These are phyloP conservation scores for Pseudogymnoascus sp. DNA, from an alignment of 2,329 filamentous ascomycete genomes.

Conservation along the genomic window DNA sequence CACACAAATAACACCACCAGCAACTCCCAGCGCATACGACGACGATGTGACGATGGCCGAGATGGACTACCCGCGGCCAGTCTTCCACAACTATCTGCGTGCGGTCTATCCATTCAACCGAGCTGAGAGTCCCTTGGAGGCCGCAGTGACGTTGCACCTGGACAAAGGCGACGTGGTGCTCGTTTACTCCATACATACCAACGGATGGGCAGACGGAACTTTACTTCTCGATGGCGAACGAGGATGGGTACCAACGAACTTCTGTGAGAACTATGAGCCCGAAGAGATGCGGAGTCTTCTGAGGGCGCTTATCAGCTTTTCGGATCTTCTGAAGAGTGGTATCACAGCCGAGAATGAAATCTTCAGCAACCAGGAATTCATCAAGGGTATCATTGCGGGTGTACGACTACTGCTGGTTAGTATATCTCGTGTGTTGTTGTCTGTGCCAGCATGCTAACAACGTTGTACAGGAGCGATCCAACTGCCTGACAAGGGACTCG, in stretches of 20 bases:
- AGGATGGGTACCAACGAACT: slow-evolving; percentile 96
- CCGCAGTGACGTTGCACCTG: slow-evolving; percentile 80
- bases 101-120: slow-evolving; percentile 83
- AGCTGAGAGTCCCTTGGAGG: slow-evolving; percentile 65
- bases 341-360: slow-evolving; percentile 66
- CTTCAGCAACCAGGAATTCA: slow-evolving; percentile 86
- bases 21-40: slow-evolving; percentile 55
- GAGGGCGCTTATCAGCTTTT: slow-evolving; percentile 81
- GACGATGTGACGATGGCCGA: slow-evolving; percentile 40
- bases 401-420: slow-evolving; percentile 82
- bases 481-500: slow-evolving; percentile 80
- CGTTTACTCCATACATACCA: slow-evolving; percentile 93
- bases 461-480: slow-evolving; percentile 62
- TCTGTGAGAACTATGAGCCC: slow-evolving; percentile 91
- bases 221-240: slow-evolving; percentile 75
- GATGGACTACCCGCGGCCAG: slow-evolving; percentile 42
- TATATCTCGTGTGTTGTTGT: slow-evolving; percentile 18
- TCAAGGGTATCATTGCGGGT: slow-evolving; percentile 87
- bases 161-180: slow-evolving; percentile 87
- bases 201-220: slow-evolving; percentile 97
- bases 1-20: slow-evolving; percentile 64
- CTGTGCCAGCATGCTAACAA: slow-evolving; percentile 12
- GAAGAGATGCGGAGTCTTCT: slow-evolving; percentile 77
- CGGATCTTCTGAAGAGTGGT: slow-evolving; percentile 78
- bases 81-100: slow-evolving; percentile 90